A percentile compares a stretch with the other conserved stretches of the same genome.
phyloP scores from a whole-genome alignment of 495 filamentous ascomycete genomes.

The Talaromyces trachyspermus region DNA sequence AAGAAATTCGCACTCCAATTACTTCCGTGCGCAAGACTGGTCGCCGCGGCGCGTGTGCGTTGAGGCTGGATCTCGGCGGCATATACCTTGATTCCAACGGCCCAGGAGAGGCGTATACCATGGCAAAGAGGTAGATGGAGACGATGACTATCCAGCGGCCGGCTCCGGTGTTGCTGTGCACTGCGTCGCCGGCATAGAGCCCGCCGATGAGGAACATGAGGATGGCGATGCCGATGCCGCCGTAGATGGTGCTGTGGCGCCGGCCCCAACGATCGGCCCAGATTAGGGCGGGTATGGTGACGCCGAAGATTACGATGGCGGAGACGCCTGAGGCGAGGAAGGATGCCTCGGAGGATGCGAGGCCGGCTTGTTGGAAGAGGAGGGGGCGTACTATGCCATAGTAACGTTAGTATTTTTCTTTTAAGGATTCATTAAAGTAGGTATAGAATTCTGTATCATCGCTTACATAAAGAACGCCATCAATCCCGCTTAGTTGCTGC shows the following conservation, averaged over 20 bases:
- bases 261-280: slow-evolving; percentile 55
- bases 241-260: slow-evolving; percentile 44
- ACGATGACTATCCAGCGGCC: slow-evolving; percentile 51
- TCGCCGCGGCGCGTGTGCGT: slow-evolving; percentile 44
- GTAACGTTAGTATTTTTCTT: too few species aligned
- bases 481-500: slow-evolving; percentile 42
- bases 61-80: slow-evolving; percentile 50
- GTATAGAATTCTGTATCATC: neutral
- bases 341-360: slow-evolving; percentile 37
- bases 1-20: slow-evolving; percentile 55
- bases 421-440: neutral
- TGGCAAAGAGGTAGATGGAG: slow-evolving; percentile 38
- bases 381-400: slow-evolving; percentile 49
- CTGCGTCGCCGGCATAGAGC: slow-evolving; percentile 42
- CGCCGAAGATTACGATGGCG: slow-evolving; percentile 40
- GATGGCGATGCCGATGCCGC: slow-evolving; percentile 42
- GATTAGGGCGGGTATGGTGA: slow-evolving; percentile 45
- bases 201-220: slow-evolving; percentile 44
- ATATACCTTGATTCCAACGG: slow-evolving; percentile 46
- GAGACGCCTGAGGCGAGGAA: slow-evolving; percentile 51
- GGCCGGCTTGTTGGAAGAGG: slow-evolving; percentile 47
- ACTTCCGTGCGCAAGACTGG: slow-evolving; percentile 36
- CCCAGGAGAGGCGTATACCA: slow-evolving; percentile 45
- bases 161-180: slow-evolving; percentile 35
- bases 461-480: slow-evolving; percentile 45